Conservation (phyloP, 441 rosid genomes). For the Metrosideros polymorpha region DNA sequence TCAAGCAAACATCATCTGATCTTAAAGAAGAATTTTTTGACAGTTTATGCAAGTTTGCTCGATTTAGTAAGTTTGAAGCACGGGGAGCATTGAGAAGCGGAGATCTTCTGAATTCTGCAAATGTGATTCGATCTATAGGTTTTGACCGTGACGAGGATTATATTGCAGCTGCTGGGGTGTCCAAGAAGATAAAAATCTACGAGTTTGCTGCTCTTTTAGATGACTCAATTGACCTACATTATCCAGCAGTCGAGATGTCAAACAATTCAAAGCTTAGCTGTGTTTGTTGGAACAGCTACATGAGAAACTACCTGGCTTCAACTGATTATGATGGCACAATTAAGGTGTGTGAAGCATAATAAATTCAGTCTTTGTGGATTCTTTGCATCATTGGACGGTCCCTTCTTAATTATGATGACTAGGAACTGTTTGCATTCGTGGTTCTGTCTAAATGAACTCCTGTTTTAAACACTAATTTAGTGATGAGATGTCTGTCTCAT, state of each 20-base stretch:
- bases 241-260: slow-evolving; percentile 81
- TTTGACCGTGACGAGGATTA: slow-evolving; percentile 82
- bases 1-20: slow-evolving; percentile 21
- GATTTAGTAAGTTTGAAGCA: slow-evolving; percentile 71
- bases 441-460: not conserved
- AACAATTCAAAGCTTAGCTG: slow-evolving; percentile 88
- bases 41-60: slow-evolving; percentile 92
- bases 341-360: slow-evolving; percentile 47
- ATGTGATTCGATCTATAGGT: slow-evolving; percentile 89
- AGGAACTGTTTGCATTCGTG: not conserved
- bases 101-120: slow-evolving; percentile 67
- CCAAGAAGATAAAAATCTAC: slow-evolving; percentile 87
- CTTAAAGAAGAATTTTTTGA: slow-evolving; percentile 65
- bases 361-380: not conserved
- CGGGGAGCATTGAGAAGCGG: slow-evolving; percentile 64
- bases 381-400: not conserved
- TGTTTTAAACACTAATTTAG: not conserved
- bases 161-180: slow-evolving; percentile 91
- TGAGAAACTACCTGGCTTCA: slow-evolving; percentile 92
- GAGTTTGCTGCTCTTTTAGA: slow-evolving; percentile 73
- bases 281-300: slow-evolving; percentile 90
- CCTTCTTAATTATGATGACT: slow-evolving; percentile 14
- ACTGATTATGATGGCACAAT: slow-evolving; percentile 91
- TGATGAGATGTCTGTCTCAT: not conserved
- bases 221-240: slow-evolving; percentile 77